Base-by-base conservation (phyloP, 306 rosid species). In the Cyclanthera cordifolia region DNA sequence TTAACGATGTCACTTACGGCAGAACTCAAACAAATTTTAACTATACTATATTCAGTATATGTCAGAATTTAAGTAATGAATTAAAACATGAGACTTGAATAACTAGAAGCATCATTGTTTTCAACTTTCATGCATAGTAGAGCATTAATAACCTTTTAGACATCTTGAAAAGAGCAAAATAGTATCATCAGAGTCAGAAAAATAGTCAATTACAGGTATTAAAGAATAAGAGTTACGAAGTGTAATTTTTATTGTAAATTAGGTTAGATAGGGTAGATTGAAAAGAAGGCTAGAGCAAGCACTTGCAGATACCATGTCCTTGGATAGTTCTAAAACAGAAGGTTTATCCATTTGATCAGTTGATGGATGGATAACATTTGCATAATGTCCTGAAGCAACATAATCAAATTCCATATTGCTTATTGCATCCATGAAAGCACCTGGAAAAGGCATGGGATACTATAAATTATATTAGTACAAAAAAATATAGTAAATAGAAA, bases 381-480 rank as follows among this genome's bases (percentile, higher is more conserved):
- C 98, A 78, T 93, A 93, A 83, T 93, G 98, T 57, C 98, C 96
- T 53, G 95, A 87, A 68, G 96, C 96, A 75, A 93, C 84, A 79
- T 85, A 90, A 76, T 93, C 90, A 77, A 89, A 93, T 15, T 86
- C 80, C 96, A 87, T 87, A 39, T 67, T 69, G 71, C 77, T 72
- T 54, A 87, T 86, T 63, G 98, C 96, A 71, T 93, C 91, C 90
- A 93, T 82, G 85, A 93, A 93, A 14, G 96, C 95, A 82, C 98
- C 98, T 93, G 76, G 76, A 53, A 50, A 55, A 37, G 12, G 41
- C 53, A 65, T 19, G 37, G 69, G 17, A 11, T 20, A 28, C 27
- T 20, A 9, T 34, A 63, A 19, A 20, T 39, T 5, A 23, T 3
- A 71, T 53, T 8, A 55, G 16, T 55, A 55, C 20, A 55, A 27